phyloP scores from a whole-genome alignment of 768 basidiomycete species.

The Hydnomerulius pinastri region DNA sequence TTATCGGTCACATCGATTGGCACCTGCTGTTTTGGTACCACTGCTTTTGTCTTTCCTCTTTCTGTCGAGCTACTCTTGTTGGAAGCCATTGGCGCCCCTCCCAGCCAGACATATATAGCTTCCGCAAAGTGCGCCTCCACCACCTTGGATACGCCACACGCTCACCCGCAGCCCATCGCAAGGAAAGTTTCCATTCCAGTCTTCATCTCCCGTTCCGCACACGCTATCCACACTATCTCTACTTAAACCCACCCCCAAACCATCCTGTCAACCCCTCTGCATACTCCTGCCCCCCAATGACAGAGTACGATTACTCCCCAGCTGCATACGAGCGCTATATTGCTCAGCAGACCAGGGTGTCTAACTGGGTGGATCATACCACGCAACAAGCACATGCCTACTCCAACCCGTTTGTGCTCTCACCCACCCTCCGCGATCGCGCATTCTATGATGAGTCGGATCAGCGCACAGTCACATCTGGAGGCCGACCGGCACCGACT shows the following conservation, averaged over 20 bases:
- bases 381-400: conserved; percentile 26
- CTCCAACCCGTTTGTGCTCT: conserved; percentile 31
- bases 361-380: conserved; percentile 53
- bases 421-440: conserved; percentile 31
- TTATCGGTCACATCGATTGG: conserved; percentile 12
- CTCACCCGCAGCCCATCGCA: not conserved
- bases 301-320: conserved; percentile 63
- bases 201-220: conserved; percentile 2
- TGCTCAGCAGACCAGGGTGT: conserved; percentile 49
- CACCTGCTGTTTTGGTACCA: conserved; percentile 3
- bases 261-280: conserved; percentile 10
- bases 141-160: not conserved
- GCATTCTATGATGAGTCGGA: conserved; percentile 26
- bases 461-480: not conserved
- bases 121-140: not conserved
- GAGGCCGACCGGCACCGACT: conserved; percentile 1
- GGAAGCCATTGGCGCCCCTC: not conserved
- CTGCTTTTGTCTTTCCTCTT: not conserved
- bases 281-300: conserved; percentile 38
- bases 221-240: conserved; percentile 5
- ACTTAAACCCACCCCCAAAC: conserved; percentile 16
- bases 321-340: conserved; percentile 50
- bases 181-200: conserved; percentile 4
- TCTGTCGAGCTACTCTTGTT: not conserved
- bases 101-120: not conserved